Evolutionary conservation across 2,329 filamentous ascomycete species (phyloP).

Genomic region (Scolecobasidium constrictum): DNA sequence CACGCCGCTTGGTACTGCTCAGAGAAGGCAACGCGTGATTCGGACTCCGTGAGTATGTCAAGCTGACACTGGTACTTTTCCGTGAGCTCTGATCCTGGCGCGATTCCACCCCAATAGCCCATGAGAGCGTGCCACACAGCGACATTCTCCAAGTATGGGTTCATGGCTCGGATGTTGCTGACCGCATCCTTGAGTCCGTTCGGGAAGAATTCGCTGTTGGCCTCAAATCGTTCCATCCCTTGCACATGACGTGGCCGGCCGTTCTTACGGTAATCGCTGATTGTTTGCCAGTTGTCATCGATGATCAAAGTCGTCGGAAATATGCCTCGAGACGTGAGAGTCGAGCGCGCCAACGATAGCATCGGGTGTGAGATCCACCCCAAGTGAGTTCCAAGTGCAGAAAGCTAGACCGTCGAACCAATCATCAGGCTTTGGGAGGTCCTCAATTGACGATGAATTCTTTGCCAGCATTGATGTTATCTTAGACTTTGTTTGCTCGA

Average conservation of each 20-base stretch:
- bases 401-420: slow-evolving; percentile 93
- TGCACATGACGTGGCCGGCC: slow-evolving; percentile 41
- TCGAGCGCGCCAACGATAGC: slow-evolving; percentile 70
- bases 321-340: slow-evolving; percentile 55
- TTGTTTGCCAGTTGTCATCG: slow-evolving; percentile 91
- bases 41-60: slow-evolving; percentile 60
- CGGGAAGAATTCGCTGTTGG: slow-evolving; percentile 68
- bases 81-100: slow-evolving; percentile 62
- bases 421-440: slow-evolving; percentile 61
- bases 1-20: slow-evolving; percentile 76
- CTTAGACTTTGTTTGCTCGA: slow-evolving; percentile 33
- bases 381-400: slow-evolving; percentile 93
- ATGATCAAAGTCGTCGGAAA: slow-evolving; percentile 84
- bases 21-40: slow-evolving; percentile 60
- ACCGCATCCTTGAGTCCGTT: slow-evolving; percentile 64
- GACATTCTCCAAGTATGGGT: slow-evolving; percentile 68
- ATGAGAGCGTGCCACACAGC: slow-evolving; percentile 88
- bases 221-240: slow-evolving; percentile 63
- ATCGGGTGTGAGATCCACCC: slow-evolving; percentile 68
- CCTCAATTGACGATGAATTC: slow-evolving; percentile 40
- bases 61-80: slow-evolving; percentile 80
- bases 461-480: slow-evolving; percentile 36
- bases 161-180: slow-evolving; percentile 54
- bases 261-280: slow-evolving; percentile 42
- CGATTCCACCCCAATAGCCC: slow-evolving; percentile 87